phyloP scores from a whole-genome alignment of 23 red algal genomes.

The Gracilaria gracilis region DNA sequence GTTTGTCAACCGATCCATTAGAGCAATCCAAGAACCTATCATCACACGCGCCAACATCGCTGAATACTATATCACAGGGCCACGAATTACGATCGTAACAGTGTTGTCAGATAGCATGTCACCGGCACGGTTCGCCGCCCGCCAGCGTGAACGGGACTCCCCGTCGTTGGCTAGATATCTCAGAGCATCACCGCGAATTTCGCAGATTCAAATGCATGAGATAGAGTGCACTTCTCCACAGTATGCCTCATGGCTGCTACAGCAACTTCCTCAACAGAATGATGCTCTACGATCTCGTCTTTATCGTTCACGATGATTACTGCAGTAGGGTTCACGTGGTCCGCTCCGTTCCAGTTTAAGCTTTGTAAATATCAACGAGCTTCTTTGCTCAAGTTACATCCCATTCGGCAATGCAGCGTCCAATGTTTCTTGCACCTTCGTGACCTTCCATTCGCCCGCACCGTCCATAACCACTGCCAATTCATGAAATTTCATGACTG shows the following conservation, averaged over 20 bases:
- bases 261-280: slow-evolving; percentile 14
- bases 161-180: slow-evolving; percentile 26
- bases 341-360: neutral
- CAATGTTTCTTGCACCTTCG: slow-evolving; percentile 9
- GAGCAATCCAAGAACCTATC: slow-evolving; percentile 16
- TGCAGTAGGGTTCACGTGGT: neutral
- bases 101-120: slow-evolving; percentile 15
- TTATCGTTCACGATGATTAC: slow-evolving; percentile 3
- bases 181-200: slow-evolving; percentile 17
- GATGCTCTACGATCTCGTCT: slow-evolving; percentile 22
- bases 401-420: slow-evolving; percentile 8
- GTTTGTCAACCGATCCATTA: slow-evolving; percentile 18
- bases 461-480: slow-evolving; percentile 62
- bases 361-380: no score
- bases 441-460: slow-evolving; percentile 57
- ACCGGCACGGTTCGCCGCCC: slow-evolving; percentile 12
- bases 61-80: slow-evolving; percentile 6
- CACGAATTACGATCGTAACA: slow-evolving; percentile 25
- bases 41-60: slow-evolving; percentile 19
- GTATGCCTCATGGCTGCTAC: slow-evolving; percentile 23
- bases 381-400: neutral
- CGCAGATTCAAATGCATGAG: slow-evolving; percentile 42
- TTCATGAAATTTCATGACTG: slow-evolving; percentile 83
- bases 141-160: slow-evolving; percentile 15
- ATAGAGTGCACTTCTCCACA: slow-evolving; percentile 21